These are phyloP conservation scores for Dactylellina leptospora DNA, from an alignment of 2,329 filamentous ascomycete genomes.

Conservation along the genomic window DNA sequence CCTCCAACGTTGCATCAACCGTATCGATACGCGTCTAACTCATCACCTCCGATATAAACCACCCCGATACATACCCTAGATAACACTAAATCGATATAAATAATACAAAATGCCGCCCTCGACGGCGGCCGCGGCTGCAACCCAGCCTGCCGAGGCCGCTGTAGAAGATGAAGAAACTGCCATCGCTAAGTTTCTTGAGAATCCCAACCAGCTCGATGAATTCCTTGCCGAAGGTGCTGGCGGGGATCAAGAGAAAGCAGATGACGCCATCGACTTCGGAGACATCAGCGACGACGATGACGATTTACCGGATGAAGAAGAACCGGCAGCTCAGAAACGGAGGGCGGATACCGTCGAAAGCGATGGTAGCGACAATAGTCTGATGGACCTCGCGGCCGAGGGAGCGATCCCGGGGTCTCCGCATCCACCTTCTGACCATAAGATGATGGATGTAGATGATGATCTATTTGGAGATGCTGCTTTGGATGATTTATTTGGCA, in stretches of 20 bases:
- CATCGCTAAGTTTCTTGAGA: constrained; percentile 64
- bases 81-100: no score
- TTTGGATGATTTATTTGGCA: constrained; percentile 58
- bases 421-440: constrained; percentile 24
- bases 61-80: background rate
- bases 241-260: constrained; percentile 80
- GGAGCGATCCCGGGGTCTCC: constrained; percentile 12
- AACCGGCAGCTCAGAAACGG: constrained; percentile 58
- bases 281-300: constrained; percentile 89
- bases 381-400: constrained; percentile 56
- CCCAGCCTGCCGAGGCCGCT: constrained; percentile 58
- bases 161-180: constrained; percentile 65
- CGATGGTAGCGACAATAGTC: constrained; percentile 58
- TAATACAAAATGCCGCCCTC: constrained; percentile 1
- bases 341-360: constrained; percentile 37
- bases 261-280: constrained; percentile 88
- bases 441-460: constrained; percentile 43
- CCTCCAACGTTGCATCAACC: background rate
- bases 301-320: constrained; percentile 78
- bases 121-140: background rate
- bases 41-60: background rate
- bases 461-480: constrained; percentile 63
- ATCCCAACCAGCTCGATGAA: constrained; percentile 63
- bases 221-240: constrained; percentile 58
- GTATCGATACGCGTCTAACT: constrained; percentile 21